A percentile compares a stretch with the other conserved stretches of the same genome.
Conservation (phyloP, 2,329 filamentous ascomycete species). For the Arthrobotrys musiformis region DNA sequence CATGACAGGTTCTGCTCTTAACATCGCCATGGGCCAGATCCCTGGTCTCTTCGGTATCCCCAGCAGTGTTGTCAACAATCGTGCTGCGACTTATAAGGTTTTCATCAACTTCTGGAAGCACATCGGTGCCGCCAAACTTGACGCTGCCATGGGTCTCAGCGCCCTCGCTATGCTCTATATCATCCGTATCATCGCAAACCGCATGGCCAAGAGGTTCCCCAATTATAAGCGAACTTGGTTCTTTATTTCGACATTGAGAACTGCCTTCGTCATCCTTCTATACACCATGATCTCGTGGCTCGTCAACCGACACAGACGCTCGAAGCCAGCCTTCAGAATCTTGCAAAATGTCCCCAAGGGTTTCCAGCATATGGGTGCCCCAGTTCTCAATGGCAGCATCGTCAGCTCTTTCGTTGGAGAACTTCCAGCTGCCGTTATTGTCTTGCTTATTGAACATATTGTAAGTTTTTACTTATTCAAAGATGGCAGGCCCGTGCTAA, state of each 20-base stretch:
- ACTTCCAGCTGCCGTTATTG: conserved; percentile 86
- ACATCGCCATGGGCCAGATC: conserved; percentile 85
- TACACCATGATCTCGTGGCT: conserved; percentile 93
- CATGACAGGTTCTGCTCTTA: conserved; percentile 95
- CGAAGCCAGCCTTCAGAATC: conserved; percentile 77
- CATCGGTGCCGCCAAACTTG: conserved; percentile 74
- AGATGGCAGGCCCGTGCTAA: neutral
- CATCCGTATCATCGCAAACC: conserved; percentile 74
- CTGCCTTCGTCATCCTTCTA: conserved; percentile 87
- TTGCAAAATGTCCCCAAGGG: conserved; percentile 82
- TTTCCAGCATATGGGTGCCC: conserved; percentile 81
- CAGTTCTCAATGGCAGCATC: conserved; percentile 73
- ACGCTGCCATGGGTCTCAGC: conserved; percentile 88
- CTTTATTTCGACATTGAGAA: conserved; percentile 89
- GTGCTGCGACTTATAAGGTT: conserved; percentile 81
- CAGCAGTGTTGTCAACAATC: conserved; percentile 72
- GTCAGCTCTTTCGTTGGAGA: conserved; percentile 76
- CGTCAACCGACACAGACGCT: conserved; percentile 75
- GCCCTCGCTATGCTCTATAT: conserved; percentile 80
- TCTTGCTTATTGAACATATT: conserved; percentile 96
- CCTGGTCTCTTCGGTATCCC: conserved; percentile 82
- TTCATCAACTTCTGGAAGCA: conserved; percentile 84
- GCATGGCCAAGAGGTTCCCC: conserved; percentile 75
- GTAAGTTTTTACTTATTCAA: conserved; percentile 61
- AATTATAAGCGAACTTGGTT: conserved; percentile 79